phyloP scores from a whole-genome alignment of 176 grass and related monocot species.

The Avena insularis region DNA sequence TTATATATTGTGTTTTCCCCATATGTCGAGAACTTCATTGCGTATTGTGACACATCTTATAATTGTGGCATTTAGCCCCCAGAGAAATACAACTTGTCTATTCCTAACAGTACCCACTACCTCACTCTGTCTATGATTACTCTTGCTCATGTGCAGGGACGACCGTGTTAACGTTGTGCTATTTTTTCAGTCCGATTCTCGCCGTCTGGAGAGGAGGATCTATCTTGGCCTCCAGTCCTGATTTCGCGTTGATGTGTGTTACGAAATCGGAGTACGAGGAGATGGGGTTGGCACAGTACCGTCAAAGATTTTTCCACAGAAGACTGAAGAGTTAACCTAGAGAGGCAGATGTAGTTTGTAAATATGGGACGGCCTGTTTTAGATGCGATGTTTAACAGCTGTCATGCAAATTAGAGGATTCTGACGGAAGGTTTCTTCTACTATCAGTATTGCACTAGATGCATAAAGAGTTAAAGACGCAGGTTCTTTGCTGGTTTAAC shows the following conservation, averaged over 20 bases:
- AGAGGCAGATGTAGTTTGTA: not conserved
- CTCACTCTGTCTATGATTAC: no score
- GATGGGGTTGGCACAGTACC: conserved; percentile 76
- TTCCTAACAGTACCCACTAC: conserved; percentile 39
- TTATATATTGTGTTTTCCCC: no score
- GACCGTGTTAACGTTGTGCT: not conserved
- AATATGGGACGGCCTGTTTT: not conserved
- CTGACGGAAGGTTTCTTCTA: not conserved
- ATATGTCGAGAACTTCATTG: no score
- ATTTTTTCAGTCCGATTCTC: conserved; percentile 54
- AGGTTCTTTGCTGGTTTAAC: not conserved
- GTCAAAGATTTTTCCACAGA: conserved; percentile 88
- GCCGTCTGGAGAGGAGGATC: conserved; percentile 70
- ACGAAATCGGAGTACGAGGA: conserved; percentile 93
- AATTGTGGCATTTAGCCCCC: no score
- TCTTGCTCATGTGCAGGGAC: not conserved
- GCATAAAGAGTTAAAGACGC: not conserved
- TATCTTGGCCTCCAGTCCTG: conserved; percentile 73
- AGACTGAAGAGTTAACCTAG: not conserved
- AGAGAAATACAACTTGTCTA: no score
- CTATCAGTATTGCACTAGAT: not conserved
- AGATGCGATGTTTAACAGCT: conserved; percentile 9
- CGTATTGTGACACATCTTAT: no score
- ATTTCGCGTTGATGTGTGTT: conserved; percentile 80
- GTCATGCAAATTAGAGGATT: not conserved